Evolutionary conservation across 106 monocot species (phyloP), one percentile per base, ranked within the genome.

Genomic region (Ottelia alismoides): DNA sequence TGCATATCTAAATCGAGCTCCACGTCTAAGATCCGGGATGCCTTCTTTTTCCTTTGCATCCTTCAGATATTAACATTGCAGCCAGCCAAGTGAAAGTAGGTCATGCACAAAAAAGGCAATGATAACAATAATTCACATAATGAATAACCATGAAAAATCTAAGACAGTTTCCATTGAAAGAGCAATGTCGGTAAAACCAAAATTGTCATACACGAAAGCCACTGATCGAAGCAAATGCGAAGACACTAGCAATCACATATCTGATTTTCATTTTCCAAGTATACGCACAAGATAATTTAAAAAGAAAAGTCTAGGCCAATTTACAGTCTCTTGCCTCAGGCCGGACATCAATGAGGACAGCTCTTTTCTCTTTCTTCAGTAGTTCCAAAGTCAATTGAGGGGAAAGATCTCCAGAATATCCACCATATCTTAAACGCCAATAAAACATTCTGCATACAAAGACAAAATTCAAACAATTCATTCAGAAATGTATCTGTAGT

Each of bases 261-360:
- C n/a, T n/a, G n/a, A n/a, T n/a, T n/a, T n/a, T n/a, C n/a, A n/a
- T n/a, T n/a, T n/a, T n/a, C n/a, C n/a, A n/a, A n/a, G n/a, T n/a
- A n/a, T n/a, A n/a, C n/a, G n/a, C n/a, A 47, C 74, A 88, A 51
- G 68, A 78, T 31, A 66, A 24, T 62, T 88, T 94, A 60, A 49
- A 77, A 69, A 66, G 62, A 74, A 81, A 74, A 88, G 84, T 67
- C 18, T 23, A 68, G 74, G 61, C 46, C 78, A 81, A 84, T 87
- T 84, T 96, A 89, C 88, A 89, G 71, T 81, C 71, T 82, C 96
- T 96, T 96, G 85, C 96, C 96, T 96, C 85, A 67, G 96, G 79
- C 72, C 96, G 81, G 66, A 96, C 89, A 89, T 96, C 96, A 62
- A 96, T 60, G 52, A 96, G 96, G 28, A 89, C 66, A 31, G 74